Conservation (phyloP, 1,139 yeast species). For the Yarrowia galli region DNA sequence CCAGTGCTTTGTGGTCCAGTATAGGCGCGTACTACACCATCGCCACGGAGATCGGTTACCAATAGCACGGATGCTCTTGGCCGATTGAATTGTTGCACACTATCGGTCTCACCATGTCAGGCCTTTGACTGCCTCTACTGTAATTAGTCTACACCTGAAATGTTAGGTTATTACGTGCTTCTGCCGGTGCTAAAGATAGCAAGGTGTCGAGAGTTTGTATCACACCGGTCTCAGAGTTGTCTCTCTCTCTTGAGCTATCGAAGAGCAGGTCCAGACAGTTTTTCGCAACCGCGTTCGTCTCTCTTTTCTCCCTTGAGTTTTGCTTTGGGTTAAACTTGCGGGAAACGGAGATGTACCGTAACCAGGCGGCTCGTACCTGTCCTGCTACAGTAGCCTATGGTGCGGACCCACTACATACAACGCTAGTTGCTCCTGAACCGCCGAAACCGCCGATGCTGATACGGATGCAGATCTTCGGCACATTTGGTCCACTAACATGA, state of each 20-base stretch:
- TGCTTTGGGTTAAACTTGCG: constrained; percentile 24
- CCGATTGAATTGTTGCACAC: not conserved
- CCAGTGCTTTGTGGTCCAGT: no score
- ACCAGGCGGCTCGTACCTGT: not conserved
- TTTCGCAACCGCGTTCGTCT: not conserved
- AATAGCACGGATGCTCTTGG: not conserved
- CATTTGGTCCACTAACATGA: constrained; percentile 20
- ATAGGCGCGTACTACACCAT: no score
- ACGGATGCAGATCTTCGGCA: constrained; percentile 15
- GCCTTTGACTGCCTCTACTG: no score
- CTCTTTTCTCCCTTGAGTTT: not conserved
- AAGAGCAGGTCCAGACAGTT: not conserved
- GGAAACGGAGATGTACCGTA: constrained; percentile 16
- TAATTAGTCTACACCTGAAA: no score
- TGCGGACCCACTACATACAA: not conserved
- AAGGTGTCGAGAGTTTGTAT: constrained; percentile 1
- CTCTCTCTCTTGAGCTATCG: no score
- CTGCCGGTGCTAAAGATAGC: not conserved
- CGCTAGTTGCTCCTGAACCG: constrained; percentile 26
- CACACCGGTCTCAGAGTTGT: not conserved
- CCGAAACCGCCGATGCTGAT: not conserved
- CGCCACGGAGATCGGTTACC: no score
- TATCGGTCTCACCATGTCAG: not conserved
- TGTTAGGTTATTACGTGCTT: no score
- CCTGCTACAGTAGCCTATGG: no score